Conservation (phyloP, 352 stramenopile species). For the Globisporangium yorkense region DNA sequence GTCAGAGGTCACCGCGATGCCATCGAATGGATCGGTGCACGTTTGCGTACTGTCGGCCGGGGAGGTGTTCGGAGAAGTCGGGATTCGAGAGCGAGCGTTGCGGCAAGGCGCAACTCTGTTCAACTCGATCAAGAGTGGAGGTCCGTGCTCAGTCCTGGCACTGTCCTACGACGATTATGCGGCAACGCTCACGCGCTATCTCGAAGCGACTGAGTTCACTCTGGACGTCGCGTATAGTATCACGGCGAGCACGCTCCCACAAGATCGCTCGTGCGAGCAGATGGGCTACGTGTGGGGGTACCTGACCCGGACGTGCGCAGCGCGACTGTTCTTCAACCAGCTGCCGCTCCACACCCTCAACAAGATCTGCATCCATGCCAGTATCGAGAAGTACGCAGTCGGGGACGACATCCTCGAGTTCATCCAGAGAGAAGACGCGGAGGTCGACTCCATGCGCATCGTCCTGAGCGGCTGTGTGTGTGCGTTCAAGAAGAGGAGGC, state of each 20-base stretch:
- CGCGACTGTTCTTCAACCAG: constrained; percentile 36
- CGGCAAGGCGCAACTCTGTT: constrained; percentile 27
- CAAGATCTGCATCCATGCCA: constrained; percentile 24
- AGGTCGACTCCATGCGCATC: constrained; percentile 23
- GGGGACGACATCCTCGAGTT: constrained; percentile 21
- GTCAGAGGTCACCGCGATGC: background rate
- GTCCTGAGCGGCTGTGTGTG: constrained; percentile 39
- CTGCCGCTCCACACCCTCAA: constrained; percentile 24
- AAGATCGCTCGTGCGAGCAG: constrained; percentile 42
- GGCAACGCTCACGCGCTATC: constrained; percentile 13
- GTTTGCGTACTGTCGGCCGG: constrained; percentile 29
- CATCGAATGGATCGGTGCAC: constrained; percentile 14
- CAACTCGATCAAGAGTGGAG: constrained; percentile 15
- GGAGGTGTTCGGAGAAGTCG: constrained; percentile 31
- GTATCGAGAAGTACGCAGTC: constrained; percentile 22
- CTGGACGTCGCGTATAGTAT: constrained; percentile 16
- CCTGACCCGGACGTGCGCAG: constrained; percentile 19
- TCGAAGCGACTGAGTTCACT: constrained; percentile 22
- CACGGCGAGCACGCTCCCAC: constrained; percentile 21
- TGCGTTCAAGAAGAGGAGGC: constrained; percentile 27
- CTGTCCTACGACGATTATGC: constrained; percentile 27
- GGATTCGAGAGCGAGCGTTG: constrained; percentile 5
- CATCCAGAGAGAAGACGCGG: constrained; percentile 31
- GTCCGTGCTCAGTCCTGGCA: constrained; percentile 16
- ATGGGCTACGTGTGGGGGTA: constrained; percentile 26